Evolutionary conservation across 2,329 filamentous ascomycete genomes (phyloP), one percentile per base, ranked within the genome.

Genomic region (Coniochaeta sp.): DNA sequence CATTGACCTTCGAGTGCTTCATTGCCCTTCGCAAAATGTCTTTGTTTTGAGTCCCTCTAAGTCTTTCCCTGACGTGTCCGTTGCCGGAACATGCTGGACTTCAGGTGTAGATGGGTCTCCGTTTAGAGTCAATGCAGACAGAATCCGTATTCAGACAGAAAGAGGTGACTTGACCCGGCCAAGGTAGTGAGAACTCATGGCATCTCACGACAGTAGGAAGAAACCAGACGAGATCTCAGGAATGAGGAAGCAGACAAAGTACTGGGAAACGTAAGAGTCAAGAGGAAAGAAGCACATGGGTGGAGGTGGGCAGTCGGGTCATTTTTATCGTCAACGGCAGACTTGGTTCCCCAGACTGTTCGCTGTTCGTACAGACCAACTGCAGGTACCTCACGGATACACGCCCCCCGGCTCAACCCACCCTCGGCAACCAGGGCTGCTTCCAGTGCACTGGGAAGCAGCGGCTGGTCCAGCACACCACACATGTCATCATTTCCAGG

Each of bases 271-370:
- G 64, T 66, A 58, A 65, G 65, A 68, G 67, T 66, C 65, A 67
- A 68, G 67, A 64, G 66, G 64, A 59, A 54, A 63, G 62, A 52
- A 52, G 47, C 26, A 52, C 12, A 52, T 17, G 26, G 47, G 54
- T 34, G 54, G 54, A 65, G 65, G 67, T 69, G 70, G 71, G 68
- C 61, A 68, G 67, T 69, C 68, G 68, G 70, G 68, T 62, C 63
- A 65, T 64, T 67, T 64, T 63, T 64, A 64, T 52, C 47, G 24
- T 52, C 47, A 52, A 52, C 47, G 31, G 47, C 22, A 26, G 47
- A 52, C 22, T n/a, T 52, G 11, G 47, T 52, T 31, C 47, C 47
- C 26, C 47, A 24, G 24, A 28, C 19, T 47, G 43, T 5, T 47
- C 8, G 22, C 43, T 47, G 8, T 47, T 47, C 43, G 19, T 47